A percentile compares a stretch with the other conserved stretches of the same genome.
Conservation (phyloP, 441 rosid genomes). For the Gossypium davidsonii region DNA sequence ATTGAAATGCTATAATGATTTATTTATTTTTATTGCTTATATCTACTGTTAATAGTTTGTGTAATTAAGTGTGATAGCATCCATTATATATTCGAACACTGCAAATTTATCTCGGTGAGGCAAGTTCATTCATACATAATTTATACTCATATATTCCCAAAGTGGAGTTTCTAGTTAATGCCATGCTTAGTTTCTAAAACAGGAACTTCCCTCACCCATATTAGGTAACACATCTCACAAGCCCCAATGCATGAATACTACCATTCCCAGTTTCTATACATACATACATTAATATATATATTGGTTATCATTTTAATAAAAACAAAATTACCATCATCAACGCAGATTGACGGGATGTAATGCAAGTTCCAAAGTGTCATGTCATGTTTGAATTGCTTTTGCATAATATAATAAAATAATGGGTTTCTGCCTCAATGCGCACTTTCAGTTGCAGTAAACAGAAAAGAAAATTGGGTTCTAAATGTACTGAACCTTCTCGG, state of each 20-base stretch:
- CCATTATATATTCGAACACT: not conserved
- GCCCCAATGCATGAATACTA: not conserved
- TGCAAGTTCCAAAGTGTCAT: not conserved
- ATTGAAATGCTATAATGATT: too few species aligned
- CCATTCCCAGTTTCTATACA: not conserved
- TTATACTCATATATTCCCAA: too few species aligned
- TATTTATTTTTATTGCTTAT: too few species aligned
- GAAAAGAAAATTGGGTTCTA: not conserved
- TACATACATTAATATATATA: not conserved
- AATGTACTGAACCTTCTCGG: conserved; percentile 12
- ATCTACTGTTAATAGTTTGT: too few species aligned
- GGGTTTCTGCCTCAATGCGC: not conserved
- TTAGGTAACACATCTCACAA: conserved; percentile 22
- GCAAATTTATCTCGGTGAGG: not conserved
- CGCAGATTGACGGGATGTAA: not conserved
- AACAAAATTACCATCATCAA: not conserved
- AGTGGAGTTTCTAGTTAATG: not conserved
- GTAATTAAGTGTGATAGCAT: too few species aligned
- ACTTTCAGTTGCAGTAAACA: not conserved
- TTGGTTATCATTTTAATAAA: not conserved
- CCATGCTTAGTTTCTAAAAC: conserved; percentile 17
- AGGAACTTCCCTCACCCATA: conserved; percentile 13
- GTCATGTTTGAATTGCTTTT: not conserved
- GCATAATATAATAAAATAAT: conserved; percentile 5
- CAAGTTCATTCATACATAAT: not conserved